Evolutionary conservation across 352 stramenopile species (phyloP).

Genomic region (Pythium scleroteichum): DNA sequence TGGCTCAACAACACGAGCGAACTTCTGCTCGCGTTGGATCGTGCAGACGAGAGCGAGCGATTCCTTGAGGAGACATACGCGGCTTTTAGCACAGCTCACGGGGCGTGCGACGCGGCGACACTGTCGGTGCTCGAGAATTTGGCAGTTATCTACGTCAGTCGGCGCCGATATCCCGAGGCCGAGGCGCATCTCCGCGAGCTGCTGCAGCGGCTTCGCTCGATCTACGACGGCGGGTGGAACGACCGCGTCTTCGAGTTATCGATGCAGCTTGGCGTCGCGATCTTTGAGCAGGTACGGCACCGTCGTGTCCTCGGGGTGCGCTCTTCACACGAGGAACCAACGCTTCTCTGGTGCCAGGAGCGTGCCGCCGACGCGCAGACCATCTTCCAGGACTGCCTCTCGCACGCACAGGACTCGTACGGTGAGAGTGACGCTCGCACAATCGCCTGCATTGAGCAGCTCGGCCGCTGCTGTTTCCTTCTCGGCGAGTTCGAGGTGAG

Average conservation of each 20-base stretch:
- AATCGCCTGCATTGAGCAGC: constrained; percentile 40
- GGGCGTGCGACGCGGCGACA: constrained; percentile 2
- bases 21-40: constrained; percentile 33
- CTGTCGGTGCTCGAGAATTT: constrained; percentile 49
- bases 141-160: constrained; percentile 33
- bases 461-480: constrained; percentile 62
- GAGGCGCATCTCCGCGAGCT: constrained; percentile 38
- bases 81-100: constrained; percentile 22
- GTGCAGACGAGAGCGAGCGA: constrained; percentile 37
- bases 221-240: constrained; percentile 57
- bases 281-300: constrained; percentile 45
- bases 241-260: constrained; percentile 44
- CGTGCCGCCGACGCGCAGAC: constrained; percentile 37
- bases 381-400: constrained; percentile 41
- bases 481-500: constrained; percentile 51
- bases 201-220: constrained; percentile 25
- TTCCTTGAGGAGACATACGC: constrained; percentile 36
- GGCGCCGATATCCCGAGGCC: constrained; percentile 11
- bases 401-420: constrained; percentile 30
- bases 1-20: constrained; percentile 53
- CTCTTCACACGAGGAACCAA: neutral
- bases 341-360: constrained; percentile 28
- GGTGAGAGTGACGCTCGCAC: constrained; percentile 23
- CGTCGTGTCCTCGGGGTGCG: neutral
- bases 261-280: constrained; percentile 33